Percentiles rank a stretch among this genome's conserved stretches.
Evolutionary conservation across 495 filamentous ascomycete genomes (phyloP).

Genomic region (Hypoxylon lenormandii): DNA sequence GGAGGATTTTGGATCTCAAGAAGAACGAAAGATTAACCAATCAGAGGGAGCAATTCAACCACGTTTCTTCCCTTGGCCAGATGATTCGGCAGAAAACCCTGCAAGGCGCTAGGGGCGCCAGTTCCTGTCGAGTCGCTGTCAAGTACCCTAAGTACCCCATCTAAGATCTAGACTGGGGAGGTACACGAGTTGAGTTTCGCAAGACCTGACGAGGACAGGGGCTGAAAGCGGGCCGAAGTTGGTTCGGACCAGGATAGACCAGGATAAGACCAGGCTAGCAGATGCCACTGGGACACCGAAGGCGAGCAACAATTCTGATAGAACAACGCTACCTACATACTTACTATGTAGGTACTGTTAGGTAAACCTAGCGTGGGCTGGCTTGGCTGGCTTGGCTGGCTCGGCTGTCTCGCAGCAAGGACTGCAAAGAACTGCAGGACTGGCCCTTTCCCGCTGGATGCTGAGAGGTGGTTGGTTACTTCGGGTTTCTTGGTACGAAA

Average conservation of each 20-base stretch:
- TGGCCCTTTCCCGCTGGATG: background rate
- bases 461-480: conserved; percentile 34
- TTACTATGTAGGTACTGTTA: too few relatives aligned
- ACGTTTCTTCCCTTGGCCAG: conserved; percentile 39
- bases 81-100: conserved; percentile 46
- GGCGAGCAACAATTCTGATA: conserved; percentile 19
- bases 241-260: conserved; percentile 18
- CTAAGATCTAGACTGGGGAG: conserved; percentile 2
- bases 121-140: conserved; percentile 7
- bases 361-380: conserved; percentile 10
- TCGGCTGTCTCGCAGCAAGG: conserved; percentile 3
- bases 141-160: conserved; percentile 32
- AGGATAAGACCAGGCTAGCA: background rate
- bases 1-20: conserved; percentile 28
- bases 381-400: too few relatives aligned
- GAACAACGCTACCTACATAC: conserved; percentile 4
- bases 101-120: conserved; percentile 16
- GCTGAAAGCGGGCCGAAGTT: conserved; percentile 34
- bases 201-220: conserved; percentile 4
- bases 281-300: conserved; percentile 21
- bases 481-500: conserved; percentile 24
- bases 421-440: background rate
- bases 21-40: conserved; percentile 29
- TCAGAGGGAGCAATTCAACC: conserved; percentile 26
- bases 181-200: conserved; percentile 11